Evolutionary conservation across 176 grass and related monocot species (phyloP).

Genomic region (Carex parvula): DNA sequence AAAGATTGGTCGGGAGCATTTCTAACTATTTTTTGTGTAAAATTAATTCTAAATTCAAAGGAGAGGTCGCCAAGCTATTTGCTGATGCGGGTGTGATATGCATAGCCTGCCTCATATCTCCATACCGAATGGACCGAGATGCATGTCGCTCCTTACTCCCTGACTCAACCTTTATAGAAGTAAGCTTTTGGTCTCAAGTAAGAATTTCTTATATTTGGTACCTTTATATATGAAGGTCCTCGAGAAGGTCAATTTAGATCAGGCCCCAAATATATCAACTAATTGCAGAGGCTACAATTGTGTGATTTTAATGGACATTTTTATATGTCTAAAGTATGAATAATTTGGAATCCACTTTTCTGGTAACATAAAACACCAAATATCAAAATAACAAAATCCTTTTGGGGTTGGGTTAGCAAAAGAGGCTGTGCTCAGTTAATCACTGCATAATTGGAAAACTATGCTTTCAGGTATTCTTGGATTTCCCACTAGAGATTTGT

Average conservation of each 20-base stretch:
- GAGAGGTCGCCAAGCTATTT: conserved; percentile 94
- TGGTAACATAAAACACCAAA: not conserved
- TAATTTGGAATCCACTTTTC: not conserved
- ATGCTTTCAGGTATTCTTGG: conserved; percentile 73
- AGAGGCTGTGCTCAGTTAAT: not conserved
- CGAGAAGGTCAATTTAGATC: not conserved
- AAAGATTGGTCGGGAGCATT: not conserved
- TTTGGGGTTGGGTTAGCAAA: no score
- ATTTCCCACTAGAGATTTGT: conserved; percentile 88
- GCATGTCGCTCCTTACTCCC: conserved; percentile 72
- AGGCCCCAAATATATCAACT: not conserved
- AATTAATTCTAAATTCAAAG: conserved; percentile 35
- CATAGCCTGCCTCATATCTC: conserved; percentile 60
- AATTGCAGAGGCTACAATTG: not conserved
- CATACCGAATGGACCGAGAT: conserved; percentile 85
- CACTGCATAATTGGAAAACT: not conserved
- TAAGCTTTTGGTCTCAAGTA: conserved; percentile 19
- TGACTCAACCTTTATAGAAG: conserved; percentile 84
- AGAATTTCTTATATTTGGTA: not conserved
- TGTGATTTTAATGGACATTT: not conserved
- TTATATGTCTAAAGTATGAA: not conserved
- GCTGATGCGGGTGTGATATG: conserved; percentile 84
- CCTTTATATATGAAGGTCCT: not conserved
- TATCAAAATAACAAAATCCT: not conserved
- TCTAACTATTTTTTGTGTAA: not conserved